A percentile compares a stretch with the other conserved stretches of the same genome.
phyloP scores from a whole-genome alignment of 805 yeast species.

The Spencermartinsiella europaea region DNA sequence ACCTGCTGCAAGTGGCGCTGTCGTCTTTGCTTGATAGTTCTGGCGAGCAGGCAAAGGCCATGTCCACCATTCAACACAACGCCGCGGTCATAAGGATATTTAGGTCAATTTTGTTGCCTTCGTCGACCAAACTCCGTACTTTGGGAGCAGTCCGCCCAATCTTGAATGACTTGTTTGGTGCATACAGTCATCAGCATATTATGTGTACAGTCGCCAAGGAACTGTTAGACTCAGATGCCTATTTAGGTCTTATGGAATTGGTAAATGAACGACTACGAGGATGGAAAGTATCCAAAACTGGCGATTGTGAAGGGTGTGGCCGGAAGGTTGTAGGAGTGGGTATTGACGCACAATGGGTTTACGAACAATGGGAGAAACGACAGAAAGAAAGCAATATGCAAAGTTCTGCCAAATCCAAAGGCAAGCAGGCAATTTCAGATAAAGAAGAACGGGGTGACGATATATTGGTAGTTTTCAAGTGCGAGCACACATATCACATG shows the following conservation, averaged over 20 bases:
- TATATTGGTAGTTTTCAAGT: conserved; percentile 51
- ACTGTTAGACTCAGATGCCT: conserved; percentile 54
- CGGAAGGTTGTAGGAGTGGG: conserved; percentile 66
- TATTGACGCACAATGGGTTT: conserved; percentile 43
- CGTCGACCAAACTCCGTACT: conserved; percentile 42
- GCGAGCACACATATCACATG: conserved; percentile 62
- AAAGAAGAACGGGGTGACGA: conserved; percentile 11
- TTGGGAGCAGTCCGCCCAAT: conserved; percentile 56
- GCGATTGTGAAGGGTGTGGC: conserved; percentile 74
- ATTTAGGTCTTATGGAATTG: conserved; percentile 41
- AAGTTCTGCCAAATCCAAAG: conserved; percentile 4
- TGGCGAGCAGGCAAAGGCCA: conserved; percentile 29
- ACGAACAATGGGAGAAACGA: conserved; percentile 32
- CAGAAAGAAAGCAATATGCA: conserved; percentile 10
- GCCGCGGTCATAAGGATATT: conserved; percentile 50
- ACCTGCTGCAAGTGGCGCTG: conserved; percentile 17
- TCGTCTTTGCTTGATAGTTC: conserved; percentile 30
- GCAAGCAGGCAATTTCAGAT: conserved; percentile 2
- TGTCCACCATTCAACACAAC: conserved; percentile 15
- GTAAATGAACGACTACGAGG: conserved; percentile 48
- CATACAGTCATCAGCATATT: conserved; percentile 59
- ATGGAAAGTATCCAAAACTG: conserved; percentile 49
- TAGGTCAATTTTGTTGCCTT: conserved; percentile 36
- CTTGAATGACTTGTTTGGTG: conserved; percentile 55
- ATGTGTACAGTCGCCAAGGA: conserved; percentile 47